Conservation (phyloP, 768 basidiomycete species). For the Lanmaoa pseudosensibilis region DNA sequence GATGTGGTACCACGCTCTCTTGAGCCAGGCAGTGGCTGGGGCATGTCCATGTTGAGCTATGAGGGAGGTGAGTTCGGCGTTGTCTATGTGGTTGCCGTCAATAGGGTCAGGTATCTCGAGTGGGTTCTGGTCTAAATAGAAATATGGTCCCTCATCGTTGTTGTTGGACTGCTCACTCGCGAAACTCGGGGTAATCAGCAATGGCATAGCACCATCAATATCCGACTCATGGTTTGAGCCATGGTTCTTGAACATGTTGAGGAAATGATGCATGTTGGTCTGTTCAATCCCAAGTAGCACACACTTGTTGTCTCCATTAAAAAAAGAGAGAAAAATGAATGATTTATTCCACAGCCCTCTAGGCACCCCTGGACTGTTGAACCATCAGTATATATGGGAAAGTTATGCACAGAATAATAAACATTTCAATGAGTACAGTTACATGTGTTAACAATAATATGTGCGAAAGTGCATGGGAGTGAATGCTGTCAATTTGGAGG, state of each 20-base stretch:
- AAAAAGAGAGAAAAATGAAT: neutral
- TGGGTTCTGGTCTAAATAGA: neutral
- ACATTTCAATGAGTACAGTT: no score
- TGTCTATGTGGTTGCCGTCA: slow-evolving; percentile 4
- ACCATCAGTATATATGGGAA: no score
- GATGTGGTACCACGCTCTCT: slow-evolving; percentile 53
- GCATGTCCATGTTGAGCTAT: slow-evolving; percentile 68
- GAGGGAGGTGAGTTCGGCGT: slow-evolving; percentile 43
- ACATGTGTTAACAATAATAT: no score
- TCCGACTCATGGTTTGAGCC: neutral
- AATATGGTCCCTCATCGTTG: neutral
- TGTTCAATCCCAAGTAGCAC: no score
- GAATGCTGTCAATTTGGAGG: no score
- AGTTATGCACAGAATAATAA: no score
- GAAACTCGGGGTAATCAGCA: neutral
- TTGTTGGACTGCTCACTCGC: slow-evolving; percentile 4
- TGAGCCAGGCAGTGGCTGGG: slow-evolving; percentile 70
- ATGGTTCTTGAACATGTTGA: slow-evolving; percentile 1
- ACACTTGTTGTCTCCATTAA: no score
- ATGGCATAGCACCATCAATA: neutral
- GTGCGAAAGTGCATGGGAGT: no score
- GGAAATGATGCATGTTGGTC: slow-evolving; percentile 2
- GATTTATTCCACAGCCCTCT: no score
- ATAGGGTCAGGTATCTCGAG: slow-evolving; percentile 13
- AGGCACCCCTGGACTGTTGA: no score